Evolutionary conservation across 2,329 filamentous ascomycete species (phyloP), one percentile per base, ranked within the genome.

Genomic region (Claviceps humidiphila): DNA sequence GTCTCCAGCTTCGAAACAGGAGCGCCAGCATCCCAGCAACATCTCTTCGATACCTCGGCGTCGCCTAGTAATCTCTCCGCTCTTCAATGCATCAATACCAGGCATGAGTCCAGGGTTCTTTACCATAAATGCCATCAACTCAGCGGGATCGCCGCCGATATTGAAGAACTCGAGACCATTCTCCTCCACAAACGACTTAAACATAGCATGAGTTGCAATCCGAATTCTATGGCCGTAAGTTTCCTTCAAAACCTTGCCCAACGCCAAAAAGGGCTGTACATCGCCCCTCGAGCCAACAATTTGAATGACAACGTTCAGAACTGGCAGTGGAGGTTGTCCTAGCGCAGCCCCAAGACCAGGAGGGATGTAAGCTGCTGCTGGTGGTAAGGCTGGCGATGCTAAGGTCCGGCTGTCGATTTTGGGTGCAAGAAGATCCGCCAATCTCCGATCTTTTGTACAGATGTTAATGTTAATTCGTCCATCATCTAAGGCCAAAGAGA

Each of bases 101-200:
- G 89, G 89, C 83, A 94, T 88, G 37, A 95, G 71, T 0, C 88
- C 87, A 0, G 89, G 87, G 58, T 93, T 86, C 66, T 90, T 90
- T 46, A 93, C 88, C 88, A 94, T 94, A 61, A 91, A 94, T 3
- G 88, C 87, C 85, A 89, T 89, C 44, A 89, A 71, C 60, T 86
- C 78, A 1, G 81, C 77, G 1, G 85, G 85, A 62, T 89, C 84
- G 2, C 85, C 85, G n/a, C 85, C 84, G 50, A 89, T 85, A 55
- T 70, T 78, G 65, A 85, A 89, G 65, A 89, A 90, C 60, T 89
- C 86, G 14, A 90, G 74, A 0, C 76, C 83, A 62, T 82, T 81
- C 50, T 85, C 78, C 54, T 81, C 76, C 3, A 89, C 81, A 58
- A 89, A 87, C 1, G 71, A 65, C 57, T 80, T 74, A 59, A 90